Evolutionary conservation across 768 basidiomycete species (phyloP), one percentile per base, ranked within the genome.

Genomic region (Tubosaeta sp.): DNA sequence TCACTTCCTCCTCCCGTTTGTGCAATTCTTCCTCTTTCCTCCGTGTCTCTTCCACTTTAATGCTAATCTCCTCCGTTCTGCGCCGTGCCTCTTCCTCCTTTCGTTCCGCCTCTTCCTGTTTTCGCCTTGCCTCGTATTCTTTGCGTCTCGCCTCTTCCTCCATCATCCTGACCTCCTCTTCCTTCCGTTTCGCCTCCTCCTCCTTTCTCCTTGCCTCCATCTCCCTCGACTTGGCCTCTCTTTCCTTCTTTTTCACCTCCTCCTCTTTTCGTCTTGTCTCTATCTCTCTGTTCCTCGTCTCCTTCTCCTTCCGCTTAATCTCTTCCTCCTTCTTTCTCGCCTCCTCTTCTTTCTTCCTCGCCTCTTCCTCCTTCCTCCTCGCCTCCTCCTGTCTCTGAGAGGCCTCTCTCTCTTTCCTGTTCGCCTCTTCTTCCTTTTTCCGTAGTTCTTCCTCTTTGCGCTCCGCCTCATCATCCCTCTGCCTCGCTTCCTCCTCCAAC

Each of bases 371-470:
- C 25, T 63, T 70, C 38, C 43, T 52, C 44, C 46, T 59, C 0
- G 53, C 58, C 19, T 57, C 60, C 33, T 61, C 61, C 55, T 71
- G 67, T 50, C 63, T 72, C 42, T 48, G 32, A 6, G 35, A 33
- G 11, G 54, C 61, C 56, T 65, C 63, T 13, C 51, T 58, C 52
- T 57, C 70, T 52, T 68, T 71, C 37, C 64, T 64, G 17, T 59
- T 48, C 14, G 59, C 59, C 43, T 67, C 71, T 22, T 74, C 70
- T 49, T 68, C 65, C 52, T 71, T 69, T 51, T 49, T 67, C 57
- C 43, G 57, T 17, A 60, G 52, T 43, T 69, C 68, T 13, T 63
- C 66, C 56, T 59, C 61, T 42, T 65, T 59, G 61, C 60, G 68
- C 27, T 5, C 27, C 6, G 46, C 35, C 19, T 63, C 61, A 16